phyloP scores from a whole-genome alignment of 2,329 filamentous ascomycete genomes.

The Penicillium rolfsii region DNA sequence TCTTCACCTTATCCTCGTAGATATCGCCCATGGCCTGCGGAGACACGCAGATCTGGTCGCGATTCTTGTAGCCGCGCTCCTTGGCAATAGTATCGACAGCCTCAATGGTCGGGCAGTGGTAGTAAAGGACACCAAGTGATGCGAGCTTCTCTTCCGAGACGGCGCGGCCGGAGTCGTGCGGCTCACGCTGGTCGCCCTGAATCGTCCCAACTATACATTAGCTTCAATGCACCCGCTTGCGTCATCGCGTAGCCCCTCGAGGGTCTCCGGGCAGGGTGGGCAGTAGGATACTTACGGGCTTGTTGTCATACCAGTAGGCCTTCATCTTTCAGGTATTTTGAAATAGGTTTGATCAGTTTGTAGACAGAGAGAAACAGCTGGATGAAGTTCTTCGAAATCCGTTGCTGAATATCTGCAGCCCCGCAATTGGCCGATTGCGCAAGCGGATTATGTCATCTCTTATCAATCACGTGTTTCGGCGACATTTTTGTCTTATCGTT shows the following conservation, averaged over 20 bases:
- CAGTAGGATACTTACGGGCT: slow-evolving; percentile 51
- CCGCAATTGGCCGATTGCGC: slow-evolving; percentile 39
- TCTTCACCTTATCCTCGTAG: slow-evolving; percentile 93
- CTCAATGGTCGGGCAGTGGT: slow-evolving; percentile 64
- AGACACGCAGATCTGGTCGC: slow-evolving; percentile 88
- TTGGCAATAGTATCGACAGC: slow-evolving; percentile 74
- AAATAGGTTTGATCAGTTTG: not conserved
- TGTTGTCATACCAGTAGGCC: slow-evolving; percentile 73
- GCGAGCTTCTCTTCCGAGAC: slow-evolving; percentile 69
- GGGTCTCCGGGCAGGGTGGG: not conserved
- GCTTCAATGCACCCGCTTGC: slow-evolving; percentile 13
- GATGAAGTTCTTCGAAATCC: slow-evolving; percentile 12
- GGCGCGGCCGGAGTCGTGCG: slow-evolving; percentile 79
- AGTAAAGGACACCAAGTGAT: slow-evolving; percentile 79
- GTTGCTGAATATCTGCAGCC: slow-evolving; percentile 31
- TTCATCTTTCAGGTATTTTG: slow-evolving; percentile 55
- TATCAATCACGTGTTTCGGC: slow-evolving; percentile 21
- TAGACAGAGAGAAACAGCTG: not conserved
- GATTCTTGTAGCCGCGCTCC: slow-evolving; percentile 85
- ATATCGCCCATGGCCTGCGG: slow-evolving; percentile 79
- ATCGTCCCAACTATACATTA: slow-evolving; percentile 4
- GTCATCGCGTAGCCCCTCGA: slow-evolving; percentile 3
- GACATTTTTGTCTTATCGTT: slow-evolving; percentile 28
- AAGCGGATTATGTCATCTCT: slow-evolving; percentile 25
- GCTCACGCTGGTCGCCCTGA: slow-evolving; percentile 88